Evolutionary conservation across 176 grass and related monocot species (phyloP).

Genomic region (Thalia dealbata): DNA sequence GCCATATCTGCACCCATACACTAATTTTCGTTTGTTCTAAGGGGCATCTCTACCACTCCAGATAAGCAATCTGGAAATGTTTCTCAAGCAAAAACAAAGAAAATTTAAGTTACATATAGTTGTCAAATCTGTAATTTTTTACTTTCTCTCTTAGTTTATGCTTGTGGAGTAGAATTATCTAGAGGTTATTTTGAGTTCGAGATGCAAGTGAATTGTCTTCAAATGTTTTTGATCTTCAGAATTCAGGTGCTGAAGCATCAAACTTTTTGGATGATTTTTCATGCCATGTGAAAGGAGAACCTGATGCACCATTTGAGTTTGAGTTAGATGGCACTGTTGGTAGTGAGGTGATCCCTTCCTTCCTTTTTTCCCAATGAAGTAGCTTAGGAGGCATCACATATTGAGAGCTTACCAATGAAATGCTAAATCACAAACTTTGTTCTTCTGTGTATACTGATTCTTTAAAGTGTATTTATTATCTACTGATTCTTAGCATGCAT

Average conservation of each 20-base stretch:
- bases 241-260: slow-evolving; percentile 41
- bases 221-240: slow-evolving; percentile 41
- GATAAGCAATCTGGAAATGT: not conserved
- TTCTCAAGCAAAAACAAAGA: not conserved
- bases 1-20: too few species aligned
- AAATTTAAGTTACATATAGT: not conserved
- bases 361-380: not conserved
- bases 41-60: too few species aligned
- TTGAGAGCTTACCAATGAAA: not conserved
- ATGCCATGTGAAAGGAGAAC: slow-evolving; percentile 62
- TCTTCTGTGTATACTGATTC: not conserved
- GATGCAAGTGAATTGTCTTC: slow-evolving; percentile 18
- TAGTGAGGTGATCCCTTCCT: too few species aligned
- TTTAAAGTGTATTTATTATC: not conserved
- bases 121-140: not conserved
- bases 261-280: slow-evolving; percentile 54
- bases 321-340: too few species aligned
- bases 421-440: not conserved
- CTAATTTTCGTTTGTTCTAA: too few species aligned
- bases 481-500: not conserved
- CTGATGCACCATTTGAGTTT: slow-evolving; percentile 16
- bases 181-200: not conserved
- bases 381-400: not conserved
- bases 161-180: not conserved
- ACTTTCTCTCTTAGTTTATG: not conserved